Conservation (phyloP, 179 eudicot genomes). For the Drosera spatulata region DNA sequence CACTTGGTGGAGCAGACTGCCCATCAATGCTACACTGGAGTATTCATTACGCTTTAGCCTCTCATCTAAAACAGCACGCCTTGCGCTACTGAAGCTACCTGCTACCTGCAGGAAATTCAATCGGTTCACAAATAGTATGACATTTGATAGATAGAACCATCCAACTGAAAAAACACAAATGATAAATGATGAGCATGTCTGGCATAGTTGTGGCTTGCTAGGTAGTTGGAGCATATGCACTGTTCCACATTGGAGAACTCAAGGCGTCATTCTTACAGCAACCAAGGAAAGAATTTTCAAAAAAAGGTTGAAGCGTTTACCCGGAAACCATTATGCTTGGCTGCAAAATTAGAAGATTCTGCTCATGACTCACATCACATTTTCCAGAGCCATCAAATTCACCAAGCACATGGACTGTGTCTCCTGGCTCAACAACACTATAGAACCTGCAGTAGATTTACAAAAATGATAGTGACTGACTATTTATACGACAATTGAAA, state of each 20-base stretch:
- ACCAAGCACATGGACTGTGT: conserved; percentile 77
- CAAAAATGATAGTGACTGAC: not conserved
- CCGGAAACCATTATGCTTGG: conserved; percentile 89
- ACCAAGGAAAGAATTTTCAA: not conserved
- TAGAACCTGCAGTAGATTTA: conserved; percentile 39
- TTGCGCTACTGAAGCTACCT: conserved; percentile 80
- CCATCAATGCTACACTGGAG: conserved; percentile 76
- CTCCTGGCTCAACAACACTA: conserved; percentile 88
- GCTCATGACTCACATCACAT: conserved; percentile 65
- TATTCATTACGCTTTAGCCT: conserved; percentile 66
- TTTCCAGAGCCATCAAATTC: conserved; percentile 63
- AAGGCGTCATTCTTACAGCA: no score
- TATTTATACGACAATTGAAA: no score
- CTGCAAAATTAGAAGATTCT: conserved; percentile 71
- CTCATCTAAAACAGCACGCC: conserved; percentile 91
- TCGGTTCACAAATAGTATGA: not conserved
- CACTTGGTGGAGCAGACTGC: conserved; percentile 88
- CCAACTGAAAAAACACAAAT: no score
- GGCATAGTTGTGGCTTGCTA: no score
- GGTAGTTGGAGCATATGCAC: no score
- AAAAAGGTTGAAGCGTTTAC: conserved; percentile 24
- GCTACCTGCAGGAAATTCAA: conserved; percentile 50
- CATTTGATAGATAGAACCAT: no score
- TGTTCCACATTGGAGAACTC: no score
- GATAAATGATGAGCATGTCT: no score